A percentile compares a stretch with the other conserved stretches of the same genome.
Conservation (phyloP, 352 stramenopile genomes). For the Globisporangium abappressorium region DNA sequence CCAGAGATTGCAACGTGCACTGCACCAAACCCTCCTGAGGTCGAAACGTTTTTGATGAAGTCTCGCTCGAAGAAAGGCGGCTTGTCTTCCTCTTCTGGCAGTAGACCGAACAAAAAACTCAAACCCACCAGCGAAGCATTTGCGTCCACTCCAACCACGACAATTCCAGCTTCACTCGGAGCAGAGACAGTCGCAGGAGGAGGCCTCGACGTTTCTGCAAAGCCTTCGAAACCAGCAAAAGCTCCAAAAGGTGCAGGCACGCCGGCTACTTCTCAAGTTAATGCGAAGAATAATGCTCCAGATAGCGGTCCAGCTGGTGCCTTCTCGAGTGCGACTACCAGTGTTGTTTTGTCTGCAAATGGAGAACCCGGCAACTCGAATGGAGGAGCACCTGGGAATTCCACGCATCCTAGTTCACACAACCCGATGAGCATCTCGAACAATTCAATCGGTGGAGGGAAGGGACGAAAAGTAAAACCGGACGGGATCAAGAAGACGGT, state of each 20-base stretch:
- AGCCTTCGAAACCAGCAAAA: conserved; percentile 13
- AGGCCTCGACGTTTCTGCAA: background rate
- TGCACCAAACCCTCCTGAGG: conserved; percentile 65
- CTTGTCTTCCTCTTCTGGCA: conserved; percentile 10
- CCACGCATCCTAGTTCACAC: background rate
- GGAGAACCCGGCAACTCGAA: background rate
- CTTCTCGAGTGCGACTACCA: background rate
- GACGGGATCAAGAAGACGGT: conserved; percentile 68
- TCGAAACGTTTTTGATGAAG: conserved; percentile 68
- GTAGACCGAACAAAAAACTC: conserved; percentile 52
- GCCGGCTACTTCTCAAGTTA: background rate
- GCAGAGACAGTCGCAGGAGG: background rate
- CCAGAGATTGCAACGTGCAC: conserved; percentile 69
- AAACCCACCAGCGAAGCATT: conserved; percentile 20
- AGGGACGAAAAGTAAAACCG: conserved; percentile 16
- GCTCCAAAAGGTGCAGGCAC: conserved; percentile 7
- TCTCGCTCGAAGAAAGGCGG: conserved; percentile 51
- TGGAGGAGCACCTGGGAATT: background rate
- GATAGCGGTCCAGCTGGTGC: background rate
- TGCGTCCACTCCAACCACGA: background rate
- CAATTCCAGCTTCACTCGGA: background rate
- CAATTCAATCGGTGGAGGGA: conserved; percentile 14
- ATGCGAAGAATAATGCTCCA: background rate
- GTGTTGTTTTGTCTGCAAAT: background rate
- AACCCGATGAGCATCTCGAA: background rate